A percentile compares a stretch with the other conserved stretches of the same genome.
Evolutionary conservation across 2,329 filamentous ascomycete genomes (phyloP).

Genomic region (Colletotrichum theobromicola): DNA sequence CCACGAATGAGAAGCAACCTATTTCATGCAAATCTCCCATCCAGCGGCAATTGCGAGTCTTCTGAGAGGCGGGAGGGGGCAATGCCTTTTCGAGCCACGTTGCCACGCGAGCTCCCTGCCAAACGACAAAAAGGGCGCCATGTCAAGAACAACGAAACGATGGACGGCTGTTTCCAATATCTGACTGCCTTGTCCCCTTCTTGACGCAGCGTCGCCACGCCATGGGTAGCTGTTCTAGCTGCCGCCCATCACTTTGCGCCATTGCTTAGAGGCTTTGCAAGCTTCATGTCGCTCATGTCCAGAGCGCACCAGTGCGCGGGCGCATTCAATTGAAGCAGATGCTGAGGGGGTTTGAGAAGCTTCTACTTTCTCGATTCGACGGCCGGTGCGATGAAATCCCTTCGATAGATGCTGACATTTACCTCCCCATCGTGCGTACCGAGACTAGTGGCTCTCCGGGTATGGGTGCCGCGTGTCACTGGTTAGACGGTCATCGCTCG

Average conservation of each 20-base stretch:
- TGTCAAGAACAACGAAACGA: not conserved
- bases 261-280: not conserved
- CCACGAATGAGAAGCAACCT: not conserved
- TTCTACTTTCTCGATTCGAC: not conserved
- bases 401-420: not conserved
- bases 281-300: not conserved
- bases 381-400: not conserved
- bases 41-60: conserved; percentile 37
- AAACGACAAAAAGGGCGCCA: not conserved
- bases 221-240: not conserved
- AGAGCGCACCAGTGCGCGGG: not conserved
- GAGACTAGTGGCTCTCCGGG: not conserved
- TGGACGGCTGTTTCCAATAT: not conserved
- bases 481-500: not conserved
- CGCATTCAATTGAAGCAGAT: not conserved
- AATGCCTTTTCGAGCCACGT: not conserved
- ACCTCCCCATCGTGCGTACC: not conserved
- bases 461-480: not conserved
- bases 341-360: not conserved
- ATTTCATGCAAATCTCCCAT: conserved; percentile 3
- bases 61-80: conserved; percentile 28
- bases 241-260: not conserved
- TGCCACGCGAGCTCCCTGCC: not conserved
- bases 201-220: not conserved
- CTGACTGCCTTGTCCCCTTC: not conserved